These are phyloP conservation scores for Lyophyllum atratum DNA, from an alignment of 768 basidiomycete species.

Conservation along the genomic window DNA sequence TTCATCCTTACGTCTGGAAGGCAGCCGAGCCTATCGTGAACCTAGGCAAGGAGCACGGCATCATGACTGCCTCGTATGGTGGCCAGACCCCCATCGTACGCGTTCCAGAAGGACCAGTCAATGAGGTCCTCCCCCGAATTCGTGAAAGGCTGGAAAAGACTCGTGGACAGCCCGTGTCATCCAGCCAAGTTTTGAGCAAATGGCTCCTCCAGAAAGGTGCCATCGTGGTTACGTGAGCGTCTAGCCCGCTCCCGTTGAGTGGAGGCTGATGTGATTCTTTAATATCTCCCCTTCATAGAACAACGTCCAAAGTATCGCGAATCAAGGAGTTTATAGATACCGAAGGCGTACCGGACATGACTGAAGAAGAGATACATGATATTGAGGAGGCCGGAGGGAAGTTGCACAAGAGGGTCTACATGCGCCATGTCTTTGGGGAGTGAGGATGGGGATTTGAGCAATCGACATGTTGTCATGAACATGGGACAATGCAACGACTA, in stretches of 20 bases:
- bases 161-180: conserved; percentile 43
- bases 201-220: conserved; percentile 68
- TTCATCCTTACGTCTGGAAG: conserved; percentile 74
- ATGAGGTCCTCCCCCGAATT: conserved; percentile 51
- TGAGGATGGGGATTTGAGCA: conserved; percentile 8
- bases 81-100: conserved; percentile 49
- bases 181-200: conserved; percentile 66
- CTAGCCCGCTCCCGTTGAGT: not conserved
- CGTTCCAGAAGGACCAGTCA: conserved; percentile 57
- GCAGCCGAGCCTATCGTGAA: conserved; percentile 57
- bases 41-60: conserved; percentile 55
- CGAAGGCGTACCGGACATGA: conserved; percentile 50
- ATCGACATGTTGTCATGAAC: too few species aligned
- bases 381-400: conserved; percentile 59
- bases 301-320: conserved; percentile 47
- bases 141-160: conserved; percentile 49
- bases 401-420: conserved; percentile 44
- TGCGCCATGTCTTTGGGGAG: conserved; percentile 40
- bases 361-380: conserved; percentile 55
- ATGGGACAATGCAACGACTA: too few species aligned
- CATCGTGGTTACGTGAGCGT: conserved; percentile 64
- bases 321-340: conserved; percentile 46
- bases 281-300: conserved; percentile 29
- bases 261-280: not conserved
- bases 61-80: conserved; percentile 68